A percentile compares a stretch with the other conserved stretches of the same genome.
Conservation (phyloP, 23 red algal species). For the Cyanidioschyzon merolae region DNA sequence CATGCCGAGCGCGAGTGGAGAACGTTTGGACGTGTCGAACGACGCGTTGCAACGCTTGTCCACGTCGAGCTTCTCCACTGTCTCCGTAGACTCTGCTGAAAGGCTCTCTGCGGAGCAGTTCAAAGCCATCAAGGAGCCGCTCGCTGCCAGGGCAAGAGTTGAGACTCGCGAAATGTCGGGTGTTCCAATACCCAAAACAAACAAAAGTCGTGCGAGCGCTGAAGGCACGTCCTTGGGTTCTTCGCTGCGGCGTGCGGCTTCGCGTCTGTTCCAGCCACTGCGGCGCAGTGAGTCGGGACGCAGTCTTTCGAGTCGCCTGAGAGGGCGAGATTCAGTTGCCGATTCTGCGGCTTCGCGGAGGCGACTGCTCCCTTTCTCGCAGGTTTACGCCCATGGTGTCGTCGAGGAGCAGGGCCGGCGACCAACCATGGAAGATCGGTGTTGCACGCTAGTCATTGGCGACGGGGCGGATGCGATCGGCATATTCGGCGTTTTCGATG, state of each 20-base stretch:
- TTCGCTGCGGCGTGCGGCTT: not conserved
- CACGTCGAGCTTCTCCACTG: not conserved
- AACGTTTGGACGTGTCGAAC: not conserved
- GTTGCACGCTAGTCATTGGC: not conserved
- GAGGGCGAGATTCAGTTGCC: not conserved
- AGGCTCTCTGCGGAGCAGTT: not conserved
- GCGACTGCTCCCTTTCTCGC: not conserved
- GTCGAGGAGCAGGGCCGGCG: conserved; percentile 14
- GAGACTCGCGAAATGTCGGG: not conserved
- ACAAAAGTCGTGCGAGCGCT: not conserved
- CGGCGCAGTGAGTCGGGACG: conserved; percentile 14
- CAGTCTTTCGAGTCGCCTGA: not conserved
- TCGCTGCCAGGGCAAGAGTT: not conserved
- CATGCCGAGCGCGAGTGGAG: not conserved
- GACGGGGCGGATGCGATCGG: conserved; percentile 19
- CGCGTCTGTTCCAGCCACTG: not conserved
- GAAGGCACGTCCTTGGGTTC: not conserved
- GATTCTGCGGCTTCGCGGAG: not conserved
- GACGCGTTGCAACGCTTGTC: not conserved
- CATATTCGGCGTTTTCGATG: conserved; percentile 40
- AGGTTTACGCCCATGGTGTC: not conserved
- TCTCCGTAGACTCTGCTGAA: not conserved
- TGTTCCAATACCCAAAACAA: not conserved
- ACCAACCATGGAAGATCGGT: conserved; percentile 2
- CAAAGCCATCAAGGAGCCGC: not conserved